A percentile compares a stretch with the other conserved stretches of the same genome.
These are phyloP conservation scores for Melampsora americana DNA, from an alignment of 1,284 basidiomycete genomes.

Conservation along the genomic window DNA sequence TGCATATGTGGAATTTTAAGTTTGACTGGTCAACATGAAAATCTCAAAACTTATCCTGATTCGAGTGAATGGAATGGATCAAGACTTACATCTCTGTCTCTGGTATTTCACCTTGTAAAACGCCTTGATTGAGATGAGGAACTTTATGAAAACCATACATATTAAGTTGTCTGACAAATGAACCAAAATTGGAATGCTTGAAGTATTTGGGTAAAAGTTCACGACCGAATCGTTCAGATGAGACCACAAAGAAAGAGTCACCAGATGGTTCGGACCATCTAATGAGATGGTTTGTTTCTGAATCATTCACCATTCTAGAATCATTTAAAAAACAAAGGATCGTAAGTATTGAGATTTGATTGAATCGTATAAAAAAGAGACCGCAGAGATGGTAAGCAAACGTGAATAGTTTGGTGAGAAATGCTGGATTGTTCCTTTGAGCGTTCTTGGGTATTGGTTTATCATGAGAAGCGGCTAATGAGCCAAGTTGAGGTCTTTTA, in stretches of 20 bases:
- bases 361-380: neutral
- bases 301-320: conserved; percentile 90
- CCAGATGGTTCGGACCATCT: conserved; percentile 77
- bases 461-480: conserved; percentile 9
- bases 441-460: conserved; percentile 47
- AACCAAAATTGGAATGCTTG: conserved; percentile 91
- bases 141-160: conserved; percentile 61
- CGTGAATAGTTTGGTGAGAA: conserved; percentile 89
- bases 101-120: conserved; percentile 64
- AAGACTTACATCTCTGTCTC: conserved; percentile 74
- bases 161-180: conserved; percentile 93
- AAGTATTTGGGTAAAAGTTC: conserved; percentile 90
- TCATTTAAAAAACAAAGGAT: conserved; percentile 31
- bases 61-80: neutral
- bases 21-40: neutral
- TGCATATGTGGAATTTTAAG: neutral
- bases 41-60: neutral
- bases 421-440: conserved; percentile 64
- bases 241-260: conserved; percentile 85
- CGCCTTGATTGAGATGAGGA: conserved; percentile 87
- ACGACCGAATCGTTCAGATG: conserved; percentile 85
- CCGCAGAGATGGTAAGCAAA: conserved; percentile 54
- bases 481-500: conserved; percentile 19
- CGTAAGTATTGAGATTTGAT: neutral
- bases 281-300: conserved; percentile 75